A percentile compares a stretch with the other conserved stretches of the same genome.
Conservation (phyloP, 1,284 basidiomycete species). For the Melampsora americana region DNA sequence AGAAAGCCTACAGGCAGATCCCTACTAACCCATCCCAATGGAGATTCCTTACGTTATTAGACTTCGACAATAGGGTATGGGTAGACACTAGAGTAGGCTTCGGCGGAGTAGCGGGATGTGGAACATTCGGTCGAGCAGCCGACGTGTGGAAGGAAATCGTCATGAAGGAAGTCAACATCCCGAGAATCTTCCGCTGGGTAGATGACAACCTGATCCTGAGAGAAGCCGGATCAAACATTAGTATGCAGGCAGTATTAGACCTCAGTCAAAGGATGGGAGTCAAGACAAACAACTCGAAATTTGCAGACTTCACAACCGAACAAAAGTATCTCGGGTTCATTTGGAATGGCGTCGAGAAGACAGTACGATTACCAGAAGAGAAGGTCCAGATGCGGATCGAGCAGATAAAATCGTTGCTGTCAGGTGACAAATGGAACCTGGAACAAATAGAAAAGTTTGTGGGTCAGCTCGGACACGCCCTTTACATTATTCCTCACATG, state of each 20-base stretch:
- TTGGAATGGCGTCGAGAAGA: not conserved
- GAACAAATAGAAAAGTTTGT: too few relatives aligned
- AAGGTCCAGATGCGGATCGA: not conserved
- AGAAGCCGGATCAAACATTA: too few relatives aligned
- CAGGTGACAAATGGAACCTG: too few relatives aligned
- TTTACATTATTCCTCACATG: not conserved
- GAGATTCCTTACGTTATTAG: too few relatives aligned
- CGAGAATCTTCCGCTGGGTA: constrained; percentile 7
- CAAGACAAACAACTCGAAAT: not conserved
- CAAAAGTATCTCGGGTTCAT: constrained; percentile 3
- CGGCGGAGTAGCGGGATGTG: not conserved
- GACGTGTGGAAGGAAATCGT: constrained; percentile 2
- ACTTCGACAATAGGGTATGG: not conserved
- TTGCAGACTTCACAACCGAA: not conserved
- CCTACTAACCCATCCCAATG: not conserved
- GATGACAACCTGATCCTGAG: not conserved
- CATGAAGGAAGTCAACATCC: not conserved
- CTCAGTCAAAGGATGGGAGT: not conserved
- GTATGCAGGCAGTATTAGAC: not conserved
- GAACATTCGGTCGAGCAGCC: not conserved
- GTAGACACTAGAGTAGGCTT: not conserved
- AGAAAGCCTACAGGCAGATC: not conserved
- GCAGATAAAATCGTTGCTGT: not conserved
- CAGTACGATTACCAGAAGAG: not conserved
- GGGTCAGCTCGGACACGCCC: not conserved